Evolutionary conservation across 2,329 filamentous ascomycete species (phyloP).

Genomic region (Fusarium incarnatum): DNA sequence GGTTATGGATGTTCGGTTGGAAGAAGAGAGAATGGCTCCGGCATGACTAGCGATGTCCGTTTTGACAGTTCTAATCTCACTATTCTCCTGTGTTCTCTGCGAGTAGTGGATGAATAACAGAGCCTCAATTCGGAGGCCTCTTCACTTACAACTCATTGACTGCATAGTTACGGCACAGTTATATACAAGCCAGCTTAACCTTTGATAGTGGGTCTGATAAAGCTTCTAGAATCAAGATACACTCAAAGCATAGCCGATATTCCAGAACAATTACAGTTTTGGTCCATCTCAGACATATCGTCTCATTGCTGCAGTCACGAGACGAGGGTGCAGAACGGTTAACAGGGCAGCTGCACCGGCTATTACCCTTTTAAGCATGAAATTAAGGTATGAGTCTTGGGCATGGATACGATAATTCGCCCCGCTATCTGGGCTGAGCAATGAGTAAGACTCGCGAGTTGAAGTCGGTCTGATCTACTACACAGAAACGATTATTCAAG

Average conservation of each 20-base stretch:
- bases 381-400: background rate
- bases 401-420: background rate
- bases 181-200: background rate
- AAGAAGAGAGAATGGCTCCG: background rate
- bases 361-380: background rate
- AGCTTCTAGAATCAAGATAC: background rate
- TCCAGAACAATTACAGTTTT: background rate
- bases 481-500: no score
- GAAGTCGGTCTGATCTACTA: no score
- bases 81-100: background rate
- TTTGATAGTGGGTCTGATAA: background rate
- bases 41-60: accelerated
- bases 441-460: no score
- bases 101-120: background rate
- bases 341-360: background rate
- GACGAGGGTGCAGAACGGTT: no score
- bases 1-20: background rate
- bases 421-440: background rate
- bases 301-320: background rate
- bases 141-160: accelerated
- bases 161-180: background rate
- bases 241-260: background rate
- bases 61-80: accelerated
- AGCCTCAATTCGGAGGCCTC: background rate
- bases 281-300: background rate